Conservation (phyloP, 2,329 filamentous ascomycete species). For the Elsinoe batatas region DNA sequence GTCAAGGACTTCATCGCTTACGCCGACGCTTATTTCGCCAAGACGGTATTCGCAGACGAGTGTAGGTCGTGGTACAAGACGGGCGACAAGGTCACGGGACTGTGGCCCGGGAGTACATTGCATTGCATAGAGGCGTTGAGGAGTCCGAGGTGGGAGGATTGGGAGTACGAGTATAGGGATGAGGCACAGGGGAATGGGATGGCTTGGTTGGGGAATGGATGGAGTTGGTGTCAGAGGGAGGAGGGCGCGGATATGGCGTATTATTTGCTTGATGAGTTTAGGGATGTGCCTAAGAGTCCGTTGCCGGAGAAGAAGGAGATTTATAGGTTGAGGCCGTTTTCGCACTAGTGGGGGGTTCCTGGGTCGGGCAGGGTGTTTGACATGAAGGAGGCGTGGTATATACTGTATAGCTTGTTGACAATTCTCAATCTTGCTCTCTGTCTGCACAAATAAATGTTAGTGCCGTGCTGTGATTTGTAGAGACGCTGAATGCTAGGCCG, state of each 20-base stretch:
- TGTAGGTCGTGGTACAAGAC: slow-evolving; percentile 38
- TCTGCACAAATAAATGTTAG: too few relatives aligned
- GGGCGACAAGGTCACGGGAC: slow-evolving; percentile 23
- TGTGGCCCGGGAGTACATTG: slow-evolving; percentile 38
- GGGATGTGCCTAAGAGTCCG: slow-evolving; percentile 27
- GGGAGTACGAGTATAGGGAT: slow-evolving; percentile 30
- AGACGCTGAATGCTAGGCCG: neutral
- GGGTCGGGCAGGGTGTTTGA: neutral
- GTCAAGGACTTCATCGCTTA: slow-evolving; percentile 42
- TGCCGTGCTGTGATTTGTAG: neutral
- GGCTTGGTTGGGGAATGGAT: slow-evolving; percentile 32
- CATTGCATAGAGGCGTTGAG: slow-evolving; percentile 42
- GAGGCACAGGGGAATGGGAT: slow-evolving; percentile 23
- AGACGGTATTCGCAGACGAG: slow-evolving; percentile 37
- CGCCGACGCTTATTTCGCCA: slow-evolving; percentile 36
- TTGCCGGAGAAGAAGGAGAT: slow-evolving; percentile 32
- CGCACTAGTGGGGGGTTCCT: slow-evolving; percentile 22
- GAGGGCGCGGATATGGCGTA: slow-evolving; percentile 29
- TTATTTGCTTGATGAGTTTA: slow-evolving; percentile 34
- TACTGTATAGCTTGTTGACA: neutral
- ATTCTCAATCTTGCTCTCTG: neutral
- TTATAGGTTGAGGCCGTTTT: slow-evolving; percentile 29
- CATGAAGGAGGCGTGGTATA: neutral
- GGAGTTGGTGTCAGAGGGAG: slow-evolving; percentile 26
- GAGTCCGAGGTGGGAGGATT: slow-evolving; percentile 39